Percentiles rank a stretch among this genome's conserved stretches.
Evolutionary conservation across 75 land plant genomes (phyloP).

Genomic region (Picea sitchensis): DNA sequence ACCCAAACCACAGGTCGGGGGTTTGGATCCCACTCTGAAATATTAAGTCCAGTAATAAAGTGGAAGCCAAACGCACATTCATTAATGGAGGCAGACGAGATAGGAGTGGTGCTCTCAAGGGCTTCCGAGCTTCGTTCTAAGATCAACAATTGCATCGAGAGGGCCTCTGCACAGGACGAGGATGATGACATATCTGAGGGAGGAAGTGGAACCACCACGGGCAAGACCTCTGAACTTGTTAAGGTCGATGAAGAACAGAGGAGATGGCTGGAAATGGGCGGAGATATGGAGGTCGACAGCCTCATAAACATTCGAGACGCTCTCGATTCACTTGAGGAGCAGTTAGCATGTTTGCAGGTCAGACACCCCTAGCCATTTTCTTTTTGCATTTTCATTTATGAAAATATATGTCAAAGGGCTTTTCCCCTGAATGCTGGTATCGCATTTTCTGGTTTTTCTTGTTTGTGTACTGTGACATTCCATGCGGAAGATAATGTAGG

Average conservation of each 20-base stretch:
- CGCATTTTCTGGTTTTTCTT: background rate
- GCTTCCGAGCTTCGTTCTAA: slow-evolving; percentile 82
- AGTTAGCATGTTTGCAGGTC: slow-evolving; percentile 56
- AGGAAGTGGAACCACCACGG: background rate
- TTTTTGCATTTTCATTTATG: background rate
- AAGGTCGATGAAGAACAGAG: background rate
- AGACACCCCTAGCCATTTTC: background rate
- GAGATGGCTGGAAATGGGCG: background rate
- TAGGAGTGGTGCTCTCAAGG: slow-evolving; percentile 62
- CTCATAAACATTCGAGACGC: slow-evolving; percentile 51
- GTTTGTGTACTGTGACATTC: background rate
- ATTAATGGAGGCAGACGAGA: slow-evolving; percentile 69
- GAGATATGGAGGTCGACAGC: slow-evolving; percentile 22
- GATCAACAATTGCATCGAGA: slow-evolving; percentile 57
- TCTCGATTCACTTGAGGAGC: slow-evolving; percentile 54
- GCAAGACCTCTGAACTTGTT: background rate
- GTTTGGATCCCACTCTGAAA: too few species aligned
- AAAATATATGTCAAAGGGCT: background rate
- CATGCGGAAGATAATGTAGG: background rate
- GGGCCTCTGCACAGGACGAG: slow-evolving; percentile 12
- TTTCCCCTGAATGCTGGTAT: background rate
- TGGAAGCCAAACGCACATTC: too few species aligned
- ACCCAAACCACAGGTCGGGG: too few species aligned
- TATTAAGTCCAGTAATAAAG: too few species aligned
- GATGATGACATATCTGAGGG: slow-evolving; percentile 15